A percentile compares a stretch with the other conserved stretches of the same genome.
Evolutionary conservation across 148 eudicot genomes (phyloP).

Genomic region (Silene conica): DNA sequence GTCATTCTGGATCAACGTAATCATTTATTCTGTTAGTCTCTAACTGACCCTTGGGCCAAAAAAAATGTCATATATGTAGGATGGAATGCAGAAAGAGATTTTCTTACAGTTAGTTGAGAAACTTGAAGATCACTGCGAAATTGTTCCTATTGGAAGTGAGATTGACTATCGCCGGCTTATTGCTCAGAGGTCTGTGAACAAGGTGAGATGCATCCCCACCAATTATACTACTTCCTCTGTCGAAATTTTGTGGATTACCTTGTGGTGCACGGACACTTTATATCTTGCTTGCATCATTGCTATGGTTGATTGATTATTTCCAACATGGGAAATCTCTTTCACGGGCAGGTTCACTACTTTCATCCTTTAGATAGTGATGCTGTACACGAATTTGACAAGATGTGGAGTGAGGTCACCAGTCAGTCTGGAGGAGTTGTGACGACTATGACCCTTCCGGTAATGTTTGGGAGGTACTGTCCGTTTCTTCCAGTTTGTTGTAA

Average conservation of each 20-base stretch:
- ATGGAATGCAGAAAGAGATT: slow-evolving; percentile 94
- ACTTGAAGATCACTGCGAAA: slow-evolving; percentile 71
- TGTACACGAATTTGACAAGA: slow-evolving; percentile 47
- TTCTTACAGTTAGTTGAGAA: slow-evolving; percentile 57
- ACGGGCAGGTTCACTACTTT: slow-evolving; percentile 65
- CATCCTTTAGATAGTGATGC: slow-evolving; percentile 62
- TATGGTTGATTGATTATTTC: slow-evolving; percentile 11
- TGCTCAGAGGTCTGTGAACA: slow-evolving; percentile 60
- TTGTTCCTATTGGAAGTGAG: slow-evolving; percentile 75
- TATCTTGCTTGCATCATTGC: slow-evolving; percentile 6
- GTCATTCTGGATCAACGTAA: background rate
- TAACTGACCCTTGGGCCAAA: background rate
- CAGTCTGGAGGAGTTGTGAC: slow-evolving; percentile 50
- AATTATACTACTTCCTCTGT: background rate
- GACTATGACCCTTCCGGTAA: slow-evolving; percentile 62
- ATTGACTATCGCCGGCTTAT: slow-evolving; percentile 87
- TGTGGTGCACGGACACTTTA: background rate
- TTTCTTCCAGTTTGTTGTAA: background rate
- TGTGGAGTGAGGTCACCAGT: slow-evolving; percentile 50
- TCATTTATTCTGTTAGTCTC: background rate
- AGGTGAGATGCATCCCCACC: slow-evolving; percentile 38
- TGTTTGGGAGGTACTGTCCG: slow-evolving; percentile 87
- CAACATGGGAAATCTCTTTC: slow-evolving; percentile 14
- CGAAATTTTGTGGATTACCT: background rate
- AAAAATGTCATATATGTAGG: slow-evolving; percentile 44